These are phyloP conservation scores for Phaffia australis DNA, from an alignment of 768 basidiomycete genomes.

Conservation along the genomic window DNA sequence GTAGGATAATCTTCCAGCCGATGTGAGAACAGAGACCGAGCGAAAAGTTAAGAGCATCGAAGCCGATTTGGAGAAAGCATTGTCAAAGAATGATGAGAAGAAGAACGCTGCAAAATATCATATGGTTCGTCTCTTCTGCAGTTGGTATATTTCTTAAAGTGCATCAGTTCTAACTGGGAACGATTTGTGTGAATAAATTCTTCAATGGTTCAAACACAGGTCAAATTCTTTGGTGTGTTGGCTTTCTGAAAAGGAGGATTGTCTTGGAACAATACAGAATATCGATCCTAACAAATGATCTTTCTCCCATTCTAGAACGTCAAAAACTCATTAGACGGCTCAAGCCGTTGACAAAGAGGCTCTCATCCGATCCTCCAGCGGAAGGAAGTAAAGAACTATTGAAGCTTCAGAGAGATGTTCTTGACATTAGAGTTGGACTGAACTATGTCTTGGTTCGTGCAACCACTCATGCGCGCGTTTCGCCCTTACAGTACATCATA, in stretches of 20 bases:
- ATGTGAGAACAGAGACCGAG: constrained; percentile 70
- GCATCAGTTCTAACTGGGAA: background rate
- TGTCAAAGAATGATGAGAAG: constrained; percentile 41
- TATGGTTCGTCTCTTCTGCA: constrained; percentile 41
- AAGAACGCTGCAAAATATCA: constrained; percentile 69
- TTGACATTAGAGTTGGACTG: constrained; percentile 66
- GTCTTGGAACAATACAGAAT: background rate
- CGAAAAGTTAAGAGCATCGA: constrained; percentile 65
- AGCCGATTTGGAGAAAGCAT: constrained; percentile 38
- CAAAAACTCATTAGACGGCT: constrained; percentile 75
- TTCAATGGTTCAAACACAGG: constrained; percentile 27
- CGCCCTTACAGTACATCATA: constrained; percentile 21
- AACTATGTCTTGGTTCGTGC: constrained; percentile 70
- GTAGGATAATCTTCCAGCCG: constrained; percentile 71
- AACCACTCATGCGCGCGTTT: background rate
- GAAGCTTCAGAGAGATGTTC: constrained; percentile 45
- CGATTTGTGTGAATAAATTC: background rate
- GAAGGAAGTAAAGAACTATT: constrained; percentile 39
- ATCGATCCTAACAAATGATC: background rate
- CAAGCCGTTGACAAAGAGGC: constrained; percentile 32
- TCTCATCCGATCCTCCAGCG: constrained; percentile 10
- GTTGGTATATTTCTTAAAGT: background rate
- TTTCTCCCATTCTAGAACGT: constrained; percentile 50
- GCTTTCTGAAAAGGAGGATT: constrained; percentile 26
- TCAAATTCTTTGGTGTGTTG: constrained; percentile 80